phyloP scores from a whole-genome alignment of 2,329 filamentous ascomycete genomes.

The Colletotrichum abscissum region DNA sequence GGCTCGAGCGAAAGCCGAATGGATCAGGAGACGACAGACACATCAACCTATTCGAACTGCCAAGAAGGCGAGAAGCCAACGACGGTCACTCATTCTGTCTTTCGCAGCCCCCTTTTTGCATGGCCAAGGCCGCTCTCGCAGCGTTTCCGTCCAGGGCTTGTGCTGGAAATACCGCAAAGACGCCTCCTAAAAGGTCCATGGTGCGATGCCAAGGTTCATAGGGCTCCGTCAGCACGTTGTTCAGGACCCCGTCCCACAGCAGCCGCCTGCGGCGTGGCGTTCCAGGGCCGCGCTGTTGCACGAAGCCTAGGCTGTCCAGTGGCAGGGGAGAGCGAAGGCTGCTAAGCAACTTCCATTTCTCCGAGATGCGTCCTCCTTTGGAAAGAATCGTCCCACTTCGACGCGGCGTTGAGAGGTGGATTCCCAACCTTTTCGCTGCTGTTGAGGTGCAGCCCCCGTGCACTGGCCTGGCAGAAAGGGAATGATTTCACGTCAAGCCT shows the following conservation, averaged over 20 bases:
- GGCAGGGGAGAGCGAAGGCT: background rate
- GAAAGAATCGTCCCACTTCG: slow-evolving; percentile 25
- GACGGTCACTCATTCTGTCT: background rate
- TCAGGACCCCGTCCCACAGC: slow-evolving; percentile 4
- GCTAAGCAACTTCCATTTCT: slow-evolving; percentile 32
- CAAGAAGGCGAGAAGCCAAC: background rate
- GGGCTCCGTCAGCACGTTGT: slow-evolving; percentile 25
- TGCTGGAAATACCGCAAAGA: background rate
- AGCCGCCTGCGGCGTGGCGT: slow-evolving; percentile 18
- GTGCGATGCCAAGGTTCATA: slow-evolving; percentile 23
- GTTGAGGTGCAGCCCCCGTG: slow-evolving; percentile 7
- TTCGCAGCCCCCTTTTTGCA: background rate
- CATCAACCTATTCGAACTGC: background rate
- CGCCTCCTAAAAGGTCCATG: background rate
- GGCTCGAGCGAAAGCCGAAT: slow-evolving; percentile 25
- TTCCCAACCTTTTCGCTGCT: slow-evolving; percentile 21
- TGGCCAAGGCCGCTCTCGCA: slow-evolving; percentile 21
- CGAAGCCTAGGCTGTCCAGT: slow-evolving; percentile 16
- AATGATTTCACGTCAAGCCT: background rate
- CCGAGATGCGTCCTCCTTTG: slow-evolving; percentile 3
- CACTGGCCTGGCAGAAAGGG: background rate
- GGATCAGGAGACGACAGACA: background rate
- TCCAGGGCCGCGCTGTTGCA: slow-evolving; percentile 6
- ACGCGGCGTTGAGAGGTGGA: slow-evolving; percentile 17
- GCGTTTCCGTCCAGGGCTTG: background rate